These are phyloP conservation scores for Arabidopsis lyrata DNA, from an alignment of 441 rosid genomes.

Conservation along the genomic window DNA sequence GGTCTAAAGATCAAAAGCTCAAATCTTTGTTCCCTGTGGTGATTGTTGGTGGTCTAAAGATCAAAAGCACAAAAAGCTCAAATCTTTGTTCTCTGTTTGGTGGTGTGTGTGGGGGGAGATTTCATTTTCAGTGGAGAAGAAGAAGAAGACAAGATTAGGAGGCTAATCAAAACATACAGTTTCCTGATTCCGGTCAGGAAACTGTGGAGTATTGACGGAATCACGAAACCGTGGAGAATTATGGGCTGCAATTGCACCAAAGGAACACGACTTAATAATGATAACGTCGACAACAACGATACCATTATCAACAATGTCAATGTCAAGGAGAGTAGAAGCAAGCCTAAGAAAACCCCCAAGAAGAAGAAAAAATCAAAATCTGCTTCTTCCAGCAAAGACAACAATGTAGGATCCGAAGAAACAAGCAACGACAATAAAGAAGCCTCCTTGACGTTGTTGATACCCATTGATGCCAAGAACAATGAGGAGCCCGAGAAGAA, in stretches of 20 bases:
- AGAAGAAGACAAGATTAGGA: slow-evolving; percentile 18
- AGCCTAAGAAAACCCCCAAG: slow-evolving; percentile 43
- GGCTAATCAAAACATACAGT: slow-evolving; percentile 39
- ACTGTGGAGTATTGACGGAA: slow-evolving; percentile 42
- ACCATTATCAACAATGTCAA: slow-evolving; percentile 32
- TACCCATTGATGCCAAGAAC: slow-evolving; percentile 50
- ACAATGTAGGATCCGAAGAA: slow-evolving; percentile 51
- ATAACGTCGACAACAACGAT: slow-evolving; percentile 13
- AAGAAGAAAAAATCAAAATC: slow-evolving; percentile 48
- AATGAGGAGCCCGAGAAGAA: slow-evolving; percentile 52
- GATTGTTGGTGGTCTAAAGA: not conserved
- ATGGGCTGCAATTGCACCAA: slow-evolving; percentile 96
- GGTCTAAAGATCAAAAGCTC: too few relatives aligned
- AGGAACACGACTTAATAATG: slow-evolving; percentile 53
- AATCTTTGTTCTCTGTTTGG: slow-evolving; percentile 26
- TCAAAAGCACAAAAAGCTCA: slow-evolving; percentile 15
- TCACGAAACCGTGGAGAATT: slow-evolving; percentile 40
- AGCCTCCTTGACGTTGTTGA: slow-evolving; percentile 49
- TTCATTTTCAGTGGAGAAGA: slow-evolving; percentile 10
- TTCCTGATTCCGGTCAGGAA: slow-evolving; percentile 46
- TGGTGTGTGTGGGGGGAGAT: slow-evolving; percentile 11
- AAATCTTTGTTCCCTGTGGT: too few relatives aligned
- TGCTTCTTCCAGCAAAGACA: slow-evolving; percentile 51
- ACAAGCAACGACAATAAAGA: slow-evolving; percentile 52
- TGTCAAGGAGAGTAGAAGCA: slow-evolving; percentile 41